Evolutionary conservation across 345 rosid genomes (phyloP), one percentile per base, ranked within the genome.

Genomic region (Brassica cretica): DNA sequence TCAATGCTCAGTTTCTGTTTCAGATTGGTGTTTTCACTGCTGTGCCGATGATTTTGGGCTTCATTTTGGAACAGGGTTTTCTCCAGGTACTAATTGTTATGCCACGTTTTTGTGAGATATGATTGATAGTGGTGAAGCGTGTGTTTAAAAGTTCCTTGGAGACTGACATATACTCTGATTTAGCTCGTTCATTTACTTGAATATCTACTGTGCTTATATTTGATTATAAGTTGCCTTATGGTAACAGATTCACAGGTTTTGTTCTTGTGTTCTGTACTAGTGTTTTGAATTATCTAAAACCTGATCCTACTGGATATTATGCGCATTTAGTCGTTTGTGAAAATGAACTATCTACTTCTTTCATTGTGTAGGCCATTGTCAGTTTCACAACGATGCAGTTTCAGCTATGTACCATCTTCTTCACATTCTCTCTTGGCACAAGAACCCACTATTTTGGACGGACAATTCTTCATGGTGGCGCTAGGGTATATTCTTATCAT

Each of bases 381-480:
- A 85, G 86, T 84, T 95, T 95, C 80, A 61, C 87, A 60, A 93
- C 99, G 32, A 95, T 95, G 99, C 99, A 95, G 76, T 80, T 95
- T 78, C 98, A 95, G 81, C 93, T 95, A 60, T 93, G 97, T 75
- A 86, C 99, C 12, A 98, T 95, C 84, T 95, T 93, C 86, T 95
- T 95, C 88, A 95, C 99, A 73, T 95, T 95, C 83, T 95, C 99
- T 56, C 85, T 95, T 81, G 98, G 98, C 78, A 95, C 99, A 25
- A 88, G 78, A 84, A 90, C 99, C 19, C 99, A 95, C 85, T 95
- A 95, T 78, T 95, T 93, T 79, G 99, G 99, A 67, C 90, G 97
- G 68, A 90, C 99, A 58, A 86, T 95, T 76, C 98, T 95, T 78
- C 99, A 95, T 85, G 99, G 99, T 59, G 98, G 99, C 76, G 99